Evolutionary conservation across 352 stramenopile genomes (phyloP), one percentile per base, ranked within the genome.

Genomic region (Phytophthora kernoviae): DNA sequence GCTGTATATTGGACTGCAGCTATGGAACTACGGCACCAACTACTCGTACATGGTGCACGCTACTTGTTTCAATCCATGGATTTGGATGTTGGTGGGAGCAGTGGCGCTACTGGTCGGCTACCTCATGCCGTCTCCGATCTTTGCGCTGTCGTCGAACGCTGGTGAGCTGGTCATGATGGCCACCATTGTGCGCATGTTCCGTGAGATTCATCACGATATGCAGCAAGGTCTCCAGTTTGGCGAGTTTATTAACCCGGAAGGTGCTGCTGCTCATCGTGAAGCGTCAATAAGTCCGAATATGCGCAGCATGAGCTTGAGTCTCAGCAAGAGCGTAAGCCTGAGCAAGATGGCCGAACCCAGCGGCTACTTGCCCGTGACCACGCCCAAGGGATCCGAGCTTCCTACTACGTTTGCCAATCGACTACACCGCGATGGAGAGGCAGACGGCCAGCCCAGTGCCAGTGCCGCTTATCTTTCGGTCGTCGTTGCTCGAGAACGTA

Each of bases 1-100:
- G 43, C 64, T 93, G 14, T 92, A 92, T 56, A 81, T 93, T 53
- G 85, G 85, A 0, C 58, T 94, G 2, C 66, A 78, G 46, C 56
- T 94, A 24, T 94, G 85, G 85, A 93, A 93, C 50, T 94, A 94
- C 57, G 85, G 85, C 62, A 91, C 79, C 37, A 87, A 91, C 51
- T 90, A 93, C 75, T 90, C 85, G 34, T 94, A 90, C 66, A 90
- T 86, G 57, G 79, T 94, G 24, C 80, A 94, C 45, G 84, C 83
- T 7, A 93, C 83, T 56, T 91, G 82, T 63, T 94, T 91, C 54
- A 94, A 94, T 52, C 83, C 85, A 44, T 94, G 85, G 85, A 93
- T 94, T 65, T 94, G 81, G 80, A 94, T 94, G 83, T 70, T 94
- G 14, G 79, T 94, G 12, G 85, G 85, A 10, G 83, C 85, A 2